Percentiles rank a stretch among this genome's conserved stretches.
These are phyloP conservation scores for Chloromonas sp. DNA, from an alignment of 163 green algal genomes.

Conservation along the genomic window DNA sequence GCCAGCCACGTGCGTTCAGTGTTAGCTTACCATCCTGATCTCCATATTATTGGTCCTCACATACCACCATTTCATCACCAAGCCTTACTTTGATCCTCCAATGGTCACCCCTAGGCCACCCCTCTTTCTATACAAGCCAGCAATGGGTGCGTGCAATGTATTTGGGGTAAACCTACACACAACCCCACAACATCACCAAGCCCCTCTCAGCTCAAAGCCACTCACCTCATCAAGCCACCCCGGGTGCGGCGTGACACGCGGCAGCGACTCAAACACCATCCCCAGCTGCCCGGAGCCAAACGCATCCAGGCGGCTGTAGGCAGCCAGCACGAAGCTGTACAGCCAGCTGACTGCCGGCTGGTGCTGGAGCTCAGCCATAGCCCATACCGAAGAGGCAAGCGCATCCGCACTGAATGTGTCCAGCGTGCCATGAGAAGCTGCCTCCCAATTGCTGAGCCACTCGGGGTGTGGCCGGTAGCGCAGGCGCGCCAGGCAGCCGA, in stretches of 20 bases:
- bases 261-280: slow-evolving; percentile 39
- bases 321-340: slow-evolving; percentile 38
- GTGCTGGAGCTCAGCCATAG: slow-evolving; percentile 24
- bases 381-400: slow-evolving; percentile 21
- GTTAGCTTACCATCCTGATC: too few relatives aligned
- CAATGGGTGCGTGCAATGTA: too few relatives aligned
- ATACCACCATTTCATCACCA: too few relatives aligned
- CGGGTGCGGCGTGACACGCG: slow-evolving; percentile 19
- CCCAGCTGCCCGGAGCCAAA: slow-evolving; percentile 35
- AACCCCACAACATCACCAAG: neutral
- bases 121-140: too few relatives aligned
- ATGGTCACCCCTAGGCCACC: too few relatives aligned
- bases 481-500: slow-evolving; percentile 24
- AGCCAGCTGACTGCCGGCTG: slow-evolving; percentile 36
- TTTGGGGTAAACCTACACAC: too few relatives aligned
- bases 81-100: too few relatives aligned
- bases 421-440: slow-evolving; percentile 27
- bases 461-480: slow-evolving; percentile 18
- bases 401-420: slow-evolving; percentile 2
- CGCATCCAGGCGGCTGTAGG: slow-evolving; percentile 31
- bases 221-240: slow-evolving; percentile 28
- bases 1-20: too few relatives aligned
- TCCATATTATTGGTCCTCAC: too few relatives aligned
- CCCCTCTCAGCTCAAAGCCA: neutral
- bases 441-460: slow-evolving; percentile 31